phyloP scores from a whole-genome alignment of 1,139 yeast genomes.

The Chernovozyma aurita region DNA sequence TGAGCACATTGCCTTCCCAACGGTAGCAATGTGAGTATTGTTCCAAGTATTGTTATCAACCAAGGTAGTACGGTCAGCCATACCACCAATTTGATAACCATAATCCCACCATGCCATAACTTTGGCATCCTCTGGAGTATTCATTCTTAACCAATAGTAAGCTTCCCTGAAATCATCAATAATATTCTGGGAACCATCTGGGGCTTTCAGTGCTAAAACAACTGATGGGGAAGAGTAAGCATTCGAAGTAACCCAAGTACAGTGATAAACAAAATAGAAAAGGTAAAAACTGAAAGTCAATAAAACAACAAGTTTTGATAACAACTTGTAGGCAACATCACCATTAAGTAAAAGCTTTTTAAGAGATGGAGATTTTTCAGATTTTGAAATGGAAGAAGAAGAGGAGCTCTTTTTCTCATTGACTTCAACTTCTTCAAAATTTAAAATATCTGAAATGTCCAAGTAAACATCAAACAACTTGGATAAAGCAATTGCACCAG shows the following conservation, averaged over 20 bases:
- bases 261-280: constrained; percentile 81
- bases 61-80: constrained; percentile 98
- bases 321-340: constrained; percentile 29
- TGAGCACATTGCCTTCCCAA: constrained; percentile 96
- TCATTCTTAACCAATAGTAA: constrained; percentile 98
- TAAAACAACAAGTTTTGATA: constrained; percentile 61
- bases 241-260: constrained; percentile 95
- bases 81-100: constrained; percentile 99
- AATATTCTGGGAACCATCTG: constrained; percentile 80
- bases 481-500: constrained; percentile 82
- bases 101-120: constrained; percentile 99
- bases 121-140: constrained; percentile 92
- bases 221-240: constrained; percentile 98
- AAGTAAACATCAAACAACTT: constrained; percentile 79
- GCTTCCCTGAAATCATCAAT: constrained; percentile 99
- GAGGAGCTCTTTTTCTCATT: constrained; percentile 4
- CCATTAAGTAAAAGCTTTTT: constrained; percentile 10
- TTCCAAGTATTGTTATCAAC: constrained; percentile 99
- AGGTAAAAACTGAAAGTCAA: constrained; percentile 73
- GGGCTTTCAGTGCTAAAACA: constrained; percentile 76
- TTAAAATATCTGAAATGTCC: constrained; percentile 52
- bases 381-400: constrained; percentile 7
- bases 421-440: constrained; percentile 5
- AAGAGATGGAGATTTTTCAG: constrained; percentile 1
- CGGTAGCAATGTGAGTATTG: constrained; percentile 99